Conservation (phyloP, 345 rosid genomes). For the Rhizophora apiculata region DNA sequence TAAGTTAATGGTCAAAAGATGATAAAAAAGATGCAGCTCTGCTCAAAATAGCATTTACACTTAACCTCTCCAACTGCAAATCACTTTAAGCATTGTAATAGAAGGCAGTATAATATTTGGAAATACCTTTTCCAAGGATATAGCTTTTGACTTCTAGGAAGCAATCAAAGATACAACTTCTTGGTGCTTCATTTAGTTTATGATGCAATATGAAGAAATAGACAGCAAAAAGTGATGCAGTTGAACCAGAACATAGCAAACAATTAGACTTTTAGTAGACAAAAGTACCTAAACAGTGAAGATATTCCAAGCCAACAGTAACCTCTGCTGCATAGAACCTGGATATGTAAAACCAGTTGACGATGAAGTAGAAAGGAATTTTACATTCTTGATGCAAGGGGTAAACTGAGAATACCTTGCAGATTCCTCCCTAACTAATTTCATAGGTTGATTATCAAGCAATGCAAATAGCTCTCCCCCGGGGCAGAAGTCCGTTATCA, state of each 20-base stretch:
- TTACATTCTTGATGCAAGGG: neutral
- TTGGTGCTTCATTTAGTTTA: neutral
- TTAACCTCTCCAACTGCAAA: too few relatives aligned
- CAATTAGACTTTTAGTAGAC: constrained; percentile 1
- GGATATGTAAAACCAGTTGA: constrained; percentile 20
- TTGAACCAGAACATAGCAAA: neutral
- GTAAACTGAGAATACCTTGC: constrained; percentile 53
- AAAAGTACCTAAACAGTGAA: constrained; percentile 85
- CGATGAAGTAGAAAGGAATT: neutral
- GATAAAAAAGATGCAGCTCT: too few relatives aligned
- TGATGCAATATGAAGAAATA: neutral
- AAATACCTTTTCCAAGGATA: too few relatives aligned
- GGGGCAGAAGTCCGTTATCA: constrained; percentile 92
- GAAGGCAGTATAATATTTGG: too few relatives aligned
- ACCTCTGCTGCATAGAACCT: constrained; percentile 98
- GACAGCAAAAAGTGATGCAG: neutral
- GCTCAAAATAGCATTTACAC: too few relatives aligned
- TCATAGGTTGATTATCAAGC: constrained; percentile 93
- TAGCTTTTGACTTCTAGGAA: neutral
- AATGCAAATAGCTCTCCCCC: constrained; percentile 94
- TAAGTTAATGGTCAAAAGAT: too few relatives aligned
- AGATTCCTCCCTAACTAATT: constrained; percentile 72
- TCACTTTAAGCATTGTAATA: too few relatives aligned
- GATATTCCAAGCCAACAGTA: constrained; percentile 80
- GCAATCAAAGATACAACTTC: neutral